Base-by-base conservation (phyloP, 192 early-diverging fungal species). In the Linnemannia schmuckeri region DNA sequence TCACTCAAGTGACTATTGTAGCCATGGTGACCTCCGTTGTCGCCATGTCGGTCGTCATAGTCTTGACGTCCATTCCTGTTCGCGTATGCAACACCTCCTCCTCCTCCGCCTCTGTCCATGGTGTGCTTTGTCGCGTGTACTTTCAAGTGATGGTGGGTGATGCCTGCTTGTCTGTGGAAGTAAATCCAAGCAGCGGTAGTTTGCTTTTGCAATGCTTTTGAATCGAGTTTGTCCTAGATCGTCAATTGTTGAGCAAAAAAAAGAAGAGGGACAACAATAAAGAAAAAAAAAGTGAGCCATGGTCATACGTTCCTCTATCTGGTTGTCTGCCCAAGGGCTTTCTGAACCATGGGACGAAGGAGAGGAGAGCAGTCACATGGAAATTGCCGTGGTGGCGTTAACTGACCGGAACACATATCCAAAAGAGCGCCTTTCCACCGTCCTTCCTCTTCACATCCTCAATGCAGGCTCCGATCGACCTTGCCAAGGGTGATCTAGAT, bases 21-120 rank as follows among this genome's bases (percentile, higher is more conserved):
- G 85, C 89, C 46, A 82, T 88, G 20, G 88, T 89, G 3, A 85
- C 90, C 37, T 88, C 76, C 2, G 78, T 91, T 1, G 89, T 81
- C 71, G 80, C 74, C 70, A 80, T 82, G 7, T 52, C 83, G 13
- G 80, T 78, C 8, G 52, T 89, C 44, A 73, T 90, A 46, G 71
- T 89, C 33, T 61, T 90, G 9, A 33, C 70, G 70, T 4, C 40
- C n/a, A 38, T 72, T 38, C 35, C 41, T 72, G 40, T 72, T 41
- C 1, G 70, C 70, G 33, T 72, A 72, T 72, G 27, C 27, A 8
- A 33, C 61, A n/a, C 55, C 55, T n/a, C 20, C 24, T 66, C 49
- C 49, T 20, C 61, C 61, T 30, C 61, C 55, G 24, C 55, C 61
- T 33, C 61, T 33, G 12, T 66, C 61, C 61, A 66, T 66, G 33